Base-by-base conservation (phyloP, 2,329 filamentous ascomycete species). In the Xylaria sp. region DNA sequence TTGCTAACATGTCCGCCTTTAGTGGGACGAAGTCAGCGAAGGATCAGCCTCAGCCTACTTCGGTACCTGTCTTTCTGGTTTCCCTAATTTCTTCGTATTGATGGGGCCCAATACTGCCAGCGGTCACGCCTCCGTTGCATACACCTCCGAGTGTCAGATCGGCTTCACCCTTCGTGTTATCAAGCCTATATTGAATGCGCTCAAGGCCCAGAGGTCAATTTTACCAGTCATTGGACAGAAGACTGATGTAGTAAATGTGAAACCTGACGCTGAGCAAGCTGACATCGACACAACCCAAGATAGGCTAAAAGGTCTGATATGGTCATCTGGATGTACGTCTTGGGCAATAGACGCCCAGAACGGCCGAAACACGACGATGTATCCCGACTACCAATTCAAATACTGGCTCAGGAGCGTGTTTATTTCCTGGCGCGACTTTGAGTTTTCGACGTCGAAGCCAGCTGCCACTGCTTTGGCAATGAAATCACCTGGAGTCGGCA, bases 61-160 rank as follows among this genome's bases (percentile, higher is more conserved):
- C 13, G 67, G 63, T 12, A 69, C 67, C 41, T 69, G 67, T 20
- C 56, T 69, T 18, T 63, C 67, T 4, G 63, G 48, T 2, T 69
- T 69, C 30, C 67, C 67, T 3, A 69, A 69, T 20, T 64, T 66
- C 39, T 69, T 66, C 36, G 53, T 66, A 1, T 30, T 69, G 15
- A 69, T 69, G 67, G 67, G 67, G 3, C 67, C 67, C 1, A 69
- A 69, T 13, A 69, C 63, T 0, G 67, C 67, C 13, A 66, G 63
- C 28, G 67, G 67, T 4, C 67, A 69, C 23, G 67, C 43, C 2
- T 60, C 41, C 0, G 63, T 69, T 2, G 20, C 45, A 3, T 69
- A 69, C 50, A 60, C 23, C 9, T 52, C 23, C 20, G 67, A 69
- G 34, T 69, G 67, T 20, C 67, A 69, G 56, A 69, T 69, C n/a